These are phyloP conservation scores for Cucurbita maxima DNA, from an alignment of 306 rosid genomes.

Conservation along the genomic window DNA sequence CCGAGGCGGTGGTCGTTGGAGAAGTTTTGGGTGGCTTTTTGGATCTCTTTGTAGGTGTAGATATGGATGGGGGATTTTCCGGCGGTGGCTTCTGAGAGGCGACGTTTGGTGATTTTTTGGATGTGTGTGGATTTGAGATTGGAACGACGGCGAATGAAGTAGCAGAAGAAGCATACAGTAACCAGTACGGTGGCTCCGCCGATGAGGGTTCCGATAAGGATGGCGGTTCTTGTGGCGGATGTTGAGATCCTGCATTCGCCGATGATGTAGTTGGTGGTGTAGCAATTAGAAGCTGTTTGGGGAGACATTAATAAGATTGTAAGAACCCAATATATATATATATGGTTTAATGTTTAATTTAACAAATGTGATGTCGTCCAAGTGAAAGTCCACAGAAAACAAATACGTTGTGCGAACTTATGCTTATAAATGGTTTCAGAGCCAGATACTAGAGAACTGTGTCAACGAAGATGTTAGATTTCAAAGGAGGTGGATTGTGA, in stretches of 20 bases:
- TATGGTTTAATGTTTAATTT: too few species aligned
- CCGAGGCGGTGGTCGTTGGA: conserved; percentile 69
- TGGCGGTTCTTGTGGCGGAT: conserved; percentile 26
- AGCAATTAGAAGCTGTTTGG: conserved; percentile 23
- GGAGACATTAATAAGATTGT: not conserved
- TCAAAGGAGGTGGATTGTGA: too few species aligned
- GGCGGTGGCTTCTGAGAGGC: conserved; percentile 55
- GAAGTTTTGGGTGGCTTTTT: conserved; percentile 70
- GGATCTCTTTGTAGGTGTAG: conserved; percentile 63
- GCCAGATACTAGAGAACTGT: too few species aligned
- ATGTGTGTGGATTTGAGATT: conserved; percentile 36
- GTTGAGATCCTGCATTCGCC: conserved; percentile 54
- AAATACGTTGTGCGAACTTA: too few species aligned
- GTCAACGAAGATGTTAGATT: too few species aligned
- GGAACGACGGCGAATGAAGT: conserved; percentile 41
- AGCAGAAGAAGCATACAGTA: conserved; percentile 37
- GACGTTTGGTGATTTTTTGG: conserved; percentile 62
- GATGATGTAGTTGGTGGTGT: conserved; percentile 38
- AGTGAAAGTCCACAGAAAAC: too few species aligned
- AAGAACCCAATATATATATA: not conserved
- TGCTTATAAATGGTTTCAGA: too few species aligned
- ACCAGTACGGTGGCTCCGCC: conserved; percentile 36
- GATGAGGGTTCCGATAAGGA: conserved; percentile 48
- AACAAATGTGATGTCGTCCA: not conserved
- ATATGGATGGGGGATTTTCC: conserved; percentile 46